Evolutionary conservation across 495 filamentous ascomycete species (phyloP), one percentile per base, ranked within the genome.

Genomic region (Podospora pseudoanserina): DNA sequence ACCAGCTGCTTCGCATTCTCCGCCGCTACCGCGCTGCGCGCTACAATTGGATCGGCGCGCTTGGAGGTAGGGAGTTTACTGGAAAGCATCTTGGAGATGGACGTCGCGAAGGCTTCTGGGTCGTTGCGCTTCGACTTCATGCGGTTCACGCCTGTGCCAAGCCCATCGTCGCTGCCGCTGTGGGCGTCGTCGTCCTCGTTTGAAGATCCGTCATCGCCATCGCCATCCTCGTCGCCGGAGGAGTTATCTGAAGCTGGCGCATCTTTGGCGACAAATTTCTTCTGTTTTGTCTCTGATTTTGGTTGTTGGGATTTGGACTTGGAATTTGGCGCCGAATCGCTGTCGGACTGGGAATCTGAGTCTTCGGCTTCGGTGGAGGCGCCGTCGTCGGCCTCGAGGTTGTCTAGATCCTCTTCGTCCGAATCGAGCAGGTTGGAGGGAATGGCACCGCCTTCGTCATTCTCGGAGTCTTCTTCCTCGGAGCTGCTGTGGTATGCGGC

Each of bases 21-120:
- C 4, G 88, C 84, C 0, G 93, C 92, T 32, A 81, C 80, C 58
- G 82, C 84, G 77, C 88, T 91, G 72, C 95, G 90, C 5, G 94
- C 90, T 13, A 99, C 85, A 28, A 98, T 91, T 0, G 95, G 96
- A 73, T 99, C 96, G 56, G 86, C 83, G 20, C 94, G 91, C 68
- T 91, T 89, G 16, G 89, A 85, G 7, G 86, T 88, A 0, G 93
- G 88, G 3, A 98, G 83, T 80, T 98, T 98, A 65, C 91, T 91
- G 34, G 86, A 84, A 23, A 99, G 85, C 79, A 99, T 98, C 74
- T 93, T 93, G 71, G 89, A 88, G 74, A 99, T 95, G 54, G 93
- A 94, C 26, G 88, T 93, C 7, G 93, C 91, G 80, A 99, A 97
- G 60, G 91, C 92, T 65, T 84, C 80, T 15, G 95, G 93, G 79